phyloP scores from a whole-genome alignment of 768 basidiomycete genomes.

The Collybia sp. region DNA sequence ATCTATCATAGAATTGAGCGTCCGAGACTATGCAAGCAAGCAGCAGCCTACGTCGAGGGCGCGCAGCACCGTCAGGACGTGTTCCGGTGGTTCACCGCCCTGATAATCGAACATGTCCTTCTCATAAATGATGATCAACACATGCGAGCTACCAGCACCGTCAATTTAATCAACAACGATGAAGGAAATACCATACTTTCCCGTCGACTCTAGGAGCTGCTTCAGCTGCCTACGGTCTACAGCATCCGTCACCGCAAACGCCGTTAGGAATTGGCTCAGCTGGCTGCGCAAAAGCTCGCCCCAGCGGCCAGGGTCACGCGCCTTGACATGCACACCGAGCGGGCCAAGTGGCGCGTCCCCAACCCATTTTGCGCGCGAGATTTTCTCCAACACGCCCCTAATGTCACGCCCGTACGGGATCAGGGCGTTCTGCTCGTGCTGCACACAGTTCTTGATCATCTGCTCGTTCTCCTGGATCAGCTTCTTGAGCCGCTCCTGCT shows the following conservation, averaged over 20 bases:
- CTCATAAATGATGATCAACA: constrained; percentile 56
- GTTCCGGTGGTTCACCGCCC: constrained; percentile 59
- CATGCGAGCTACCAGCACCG: constrained; percentile 30
- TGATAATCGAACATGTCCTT: constrained; percentile 81
- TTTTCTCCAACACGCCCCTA: constrained; percentile 47
- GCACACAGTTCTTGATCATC: constrained; percentile 44
- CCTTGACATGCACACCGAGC: constrained; percentile 72
- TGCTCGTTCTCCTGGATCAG: constrained; percentile 41
- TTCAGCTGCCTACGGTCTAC: constrained; percentile 58
- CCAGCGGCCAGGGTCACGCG: constrained; percentile 63
- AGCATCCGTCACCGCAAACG: constrained; percentile 72
- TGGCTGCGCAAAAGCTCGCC: constrained; percentile 59
- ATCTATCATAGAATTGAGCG: constrained; percentile 42
- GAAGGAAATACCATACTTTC: constrained; percentile 52
- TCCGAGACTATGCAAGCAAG: neutral
- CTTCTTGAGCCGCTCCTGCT: constrained; percentile 24
- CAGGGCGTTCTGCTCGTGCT: constrained; percentile 52
- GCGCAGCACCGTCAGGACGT: constrained; percentile 72
- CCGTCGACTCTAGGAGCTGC: constrained; percentile 45
- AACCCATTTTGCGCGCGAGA: constrained; percentile 50
- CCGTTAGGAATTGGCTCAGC: constrained; percentile 52
- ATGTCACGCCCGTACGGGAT: constrained; percentile 62
- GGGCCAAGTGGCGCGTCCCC: constrained; percentile 75
- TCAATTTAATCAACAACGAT: neutral
- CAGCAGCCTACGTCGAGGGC: constrained; percentile 64